phyloP scores from a whole-genome alignment of 805 yeast genomes.

The Candida tallmaniae region DNA sequence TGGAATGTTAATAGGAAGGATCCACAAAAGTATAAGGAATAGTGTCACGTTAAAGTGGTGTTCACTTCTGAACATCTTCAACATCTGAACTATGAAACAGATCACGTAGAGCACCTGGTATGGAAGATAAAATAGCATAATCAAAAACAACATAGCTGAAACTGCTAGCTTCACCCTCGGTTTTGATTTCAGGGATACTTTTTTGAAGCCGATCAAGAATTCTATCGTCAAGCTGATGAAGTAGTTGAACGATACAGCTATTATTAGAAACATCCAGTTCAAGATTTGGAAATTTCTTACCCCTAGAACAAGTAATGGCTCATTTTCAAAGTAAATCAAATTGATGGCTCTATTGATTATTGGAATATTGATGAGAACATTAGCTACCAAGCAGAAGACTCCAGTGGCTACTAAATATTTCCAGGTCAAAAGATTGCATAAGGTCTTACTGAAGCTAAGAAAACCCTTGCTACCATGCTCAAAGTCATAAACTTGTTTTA shows the following conservation, averaged over 20 bases:
- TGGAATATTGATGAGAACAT: constrained; percentile 6
- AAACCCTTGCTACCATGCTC: constrained; percentile 21
- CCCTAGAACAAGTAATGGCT: constrained; percentile 4
- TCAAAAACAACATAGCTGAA: constrained; percentile 5
- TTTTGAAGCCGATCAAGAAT: neutral
- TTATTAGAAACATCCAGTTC: constrained; percentile 3
- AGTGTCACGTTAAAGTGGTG: constrained; percentile 61
- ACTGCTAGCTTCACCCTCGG: constrained; percentile 5
- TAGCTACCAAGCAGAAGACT: constrained; percentile 32
- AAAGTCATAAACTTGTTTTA: constrained; percentile 51
- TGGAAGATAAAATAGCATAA: constrained; percentile 52
- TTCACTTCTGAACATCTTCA: constrained; percentile 45
- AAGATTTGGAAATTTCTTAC: constrained; percentile 6
- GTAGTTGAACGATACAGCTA: constrained; percentile 5
- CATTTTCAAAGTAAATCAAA: constrained; percentile 4
- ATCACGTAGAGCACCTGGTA: constrained; percentile 74
- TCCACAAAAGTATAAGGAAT: constrained; percentile 67
- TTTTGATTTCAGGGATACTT: neutral
- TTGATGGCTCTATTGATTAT: constrained; percentile 4
- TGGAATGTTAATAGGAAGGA: constrained; percentile 75
- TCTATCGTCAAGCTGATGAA: neutral
- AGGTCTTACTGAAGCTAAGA: constrained; percentile 32
- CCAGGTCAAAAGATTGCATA: constrained; percentile 20
- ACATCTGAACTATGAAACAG: constrained; percentile 52
- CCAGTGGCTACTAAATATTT: constrained; percentile 17